Base-by-base conservation (phyloP, 2,329 filamentous ascomycete species). In the Phaeoacremonium minimum region DNA sequence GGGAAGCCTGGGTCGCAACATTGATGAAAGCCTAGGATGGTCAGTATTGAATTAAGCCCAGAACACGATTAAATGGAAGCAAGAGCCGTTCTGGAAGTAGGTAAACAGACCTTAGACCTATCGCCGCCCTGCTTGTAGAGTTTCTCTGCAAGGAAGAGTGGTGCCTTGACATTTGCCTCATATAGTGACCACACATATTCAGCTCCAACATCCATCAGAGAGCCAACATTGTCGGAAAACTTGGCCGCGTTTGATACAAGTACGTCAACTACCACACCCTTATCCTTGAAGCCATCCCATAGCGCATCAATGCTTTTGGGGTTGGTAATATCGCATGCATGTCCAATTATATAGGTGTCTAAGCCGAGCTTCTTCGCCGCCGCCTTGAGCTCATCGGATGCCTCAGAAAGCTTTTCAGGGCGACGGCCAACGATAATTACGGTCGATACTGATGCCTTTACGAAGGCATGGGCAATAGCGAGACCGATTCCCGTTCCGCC, bases 161-260 rank as follows among this genome's bases (percentile, higher is more conserved):
- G 39, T 13, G 33, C 44, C 18, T 36, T 33, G 29, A 51, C 42
- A 35, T 51, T 50, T 35, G 36, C 37, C 17, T 45, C 42, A 19
- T 46, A 43, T 18, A 38, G 30, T 12, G 17, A 30, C 47, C 44
- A 48, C 12, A 46, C 28, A 7, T 41, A 28, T 4, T 42, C 35
- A 8, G 36, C 36, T 14, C 43, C 45, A 12, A 45, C 14, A 7
- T 44, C 40, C 8, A 45, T 16, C 7, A 49, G 32, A 9, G 37
- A 15, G 4, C 16, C 7, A 12, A 37, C 15, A n/a, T n/a, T n/a
- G 13, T 30, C 7, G 5, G 22, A 18, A 11, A 46, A 41, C 12
- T 33, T 41, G 16, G 38, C 26, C 7, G 36, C 38, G 14, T 44
- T 39, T n/a, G 28, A 29, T 6, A 33, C 22, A 13, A 45, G 4